These are phyloP conservation scores for Pestalotiopsis sp. DNA, from an alignment of 2,329 filamentous ascomycete genomes.

Conservation along the genomic window DNA sequence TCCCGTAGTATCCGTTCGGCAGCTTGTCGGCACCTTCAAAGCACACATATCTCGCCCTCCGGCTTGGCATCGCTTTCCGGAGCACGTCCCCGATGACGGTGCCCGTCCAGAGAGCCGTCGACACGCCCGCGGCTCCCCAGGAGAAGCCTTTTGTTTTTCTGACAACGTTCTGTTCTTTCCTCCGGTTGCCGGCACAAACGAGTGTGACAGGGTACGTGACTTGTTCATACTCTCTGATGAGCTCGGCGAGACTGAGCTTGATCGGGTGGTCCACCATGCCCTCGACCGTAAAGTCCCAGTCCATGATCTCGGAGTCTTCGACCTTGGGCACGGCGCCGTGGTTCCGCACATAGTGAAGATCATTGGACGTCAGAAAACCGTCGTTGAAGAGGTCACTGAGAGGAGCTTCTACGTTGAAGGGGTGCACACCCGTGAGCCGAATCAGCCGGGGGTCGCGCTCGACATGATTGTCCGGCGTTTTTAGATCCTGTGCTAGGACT, in stretches of 20 bases:
- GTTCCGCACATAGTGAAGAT: slow-evolving; percentile 90
- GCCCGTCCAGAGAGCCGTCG: slow-evolving; percentile 86
- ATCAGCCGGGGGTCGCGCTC: slow-evolving; percentile 80
- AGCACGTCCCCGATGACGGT: slow-evolving; percentile 75
- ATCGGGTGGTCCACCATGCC: slow-evolving; percentile 81
- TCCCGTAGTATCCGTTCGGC: slow-evolving; percentile 88
- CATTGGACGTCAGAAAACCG: slow-evolving; percentile 84
- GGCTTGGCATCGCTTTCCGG: slow-evolving; percentile 65
- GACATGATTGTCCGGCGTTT: slow-evolving; percentile 83
- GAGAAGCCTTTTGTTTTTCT: slow-evolving; percentile 93
- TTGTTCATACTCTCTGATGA: slow-evolving; percentile 76
- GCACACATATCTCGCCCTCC: slow-evolving; percentile 79
- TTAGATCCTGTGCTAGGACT: slow-evolving; percentile 74
- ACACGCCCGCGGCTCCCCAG: slow-evolving; percentile 86
- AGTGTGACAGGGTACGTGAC: slow-evolving; percentile 85
- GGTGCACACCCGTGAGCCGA: slow-evolving; percentile 83
- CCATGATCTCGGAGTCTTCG: slow-evolving; percentile 68
- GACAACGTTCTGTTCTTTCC: slow-evolving; percentile 91
- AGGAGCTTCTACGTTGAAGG: slow-evolving; percentile 89
- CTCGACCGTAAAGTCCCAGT: slow-evolving; percentile 84
- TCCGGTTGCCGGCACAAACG: slow-evolving; percentile 87
- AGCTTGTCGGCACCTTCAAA: slow-evolving; percentile 90
- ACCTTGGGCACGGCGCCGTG: slow-evolving; percentile 83
- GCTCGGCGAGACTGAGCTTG: slow-evolving; percentile 69
- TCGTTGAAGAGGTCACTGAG: slow-evolving; percentile 75